Evolutionary conservation across 2,329 filamentous ascomycete genomes (phyloP).

Genomic region (Fusarium tjaetaba): DNA sequence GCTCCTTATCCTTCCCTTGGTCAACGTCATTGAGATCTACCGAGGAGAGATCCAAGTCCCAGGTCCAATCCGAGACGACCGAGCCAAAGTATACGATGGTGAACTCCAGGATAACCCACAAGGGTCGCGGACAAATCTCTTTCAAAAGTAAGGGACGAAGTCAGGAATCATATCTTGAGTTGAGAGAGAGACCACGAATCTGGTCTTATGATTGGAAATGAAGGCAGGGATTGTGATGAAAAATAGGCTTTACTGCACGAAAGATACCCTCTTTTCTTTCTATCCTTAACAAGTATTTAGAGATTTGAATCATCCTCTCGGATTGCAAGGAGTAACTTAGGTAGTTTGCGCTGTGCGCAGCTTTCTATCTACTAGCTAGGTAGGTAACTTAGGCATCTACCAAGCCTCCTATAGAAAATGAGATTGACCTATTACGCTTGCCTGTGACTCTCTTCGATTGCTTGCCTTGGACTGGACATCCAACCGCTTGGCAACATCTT

Average conservation of each 20-base stretch:
- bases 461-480: background rate
- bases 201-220: background rate
- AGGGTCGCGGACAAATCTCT: conserved; percentile 51
- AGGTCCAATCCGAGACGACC: conserved; percentile 54
- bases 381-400: background rate
- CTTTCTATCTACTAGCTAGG: background rate
- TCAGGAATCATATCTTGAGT: background rate
- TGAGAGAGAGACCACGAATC: background rate
- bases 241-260: background rate
- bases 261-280: conserved; percentile 24
- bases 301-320: background rate
- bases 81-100: conserved; percentile 51
- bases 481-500: background rate
- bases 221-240: background rate
- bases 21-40: conserved; percentile 32
- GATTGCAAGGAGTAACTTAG: background rate
- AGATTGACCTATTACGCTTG: background rate
- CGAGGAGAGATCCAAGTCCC: conserved; percentile 47
- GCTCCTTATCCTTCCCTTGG: conserved; percentile 36
- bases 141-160: conserved; percentile 41
- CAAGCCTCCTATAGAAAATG: background rate
- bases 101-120: conserved; percentile 50
- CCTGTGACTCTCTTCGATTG: background rate
- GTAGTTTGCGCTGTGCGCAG: background rate
- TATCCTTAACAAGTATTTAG: conserved; percentile 1